Evolutionary conservation across 306 rosid species (phyloP).

Genomic region (Begonia fuchsioides): DNA sequence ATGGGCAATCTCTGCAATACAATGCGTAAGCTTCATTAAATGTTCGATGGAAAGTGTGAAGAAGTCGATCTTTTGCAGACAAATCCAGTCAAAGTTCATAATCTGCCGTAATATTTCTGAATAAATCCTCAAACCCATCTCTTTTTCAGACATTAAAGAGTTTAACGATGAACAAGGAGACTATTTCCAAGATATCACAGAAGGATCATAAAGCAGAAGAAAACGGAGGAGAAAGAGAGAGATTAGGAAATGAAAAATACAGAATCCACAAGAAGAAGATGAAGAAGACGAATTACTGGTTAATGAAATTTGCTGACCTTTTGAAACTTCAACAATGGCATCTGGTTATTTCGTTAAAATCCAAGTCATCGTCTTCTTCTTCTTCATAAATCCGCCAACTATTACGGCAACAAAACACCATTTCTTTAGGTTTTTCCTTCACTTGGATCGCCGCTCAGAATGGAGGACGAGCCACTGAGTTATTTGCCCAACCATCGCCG

Average conservation of each 20-base stretch:
- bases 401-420: neutral
- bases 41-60: no score
- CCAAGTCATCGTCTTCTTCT: neutral
- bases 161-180: neutral
- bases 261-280: neutral
- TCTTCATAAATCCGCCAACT: neutral
- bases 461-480: neutral
- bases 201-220: neutral
- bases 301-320: neutral
- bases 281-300: neutral
- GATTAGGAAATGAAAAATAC: neutral
- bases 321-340: neutral
- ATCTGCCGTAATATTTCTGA: no score
- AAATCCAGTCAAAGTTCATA: no score
- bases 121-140: no score
- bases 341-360: no score
- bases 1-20: no score
- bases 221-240: neutral
- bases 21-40: no score
- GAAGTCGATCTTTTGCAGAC: no score
- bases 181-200: neutral
- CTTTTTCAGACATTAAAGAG: no score
- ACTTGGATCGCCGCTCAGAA: neutral
- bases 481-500: conserved; percentile 5
- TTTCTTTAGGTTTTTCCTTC: neutral